These are phyloP conservation scores for Tetrastigma voinierianum DNA, from an alignment of 164 flowering plant genomes.

Conservation along the genomic window DNA sequence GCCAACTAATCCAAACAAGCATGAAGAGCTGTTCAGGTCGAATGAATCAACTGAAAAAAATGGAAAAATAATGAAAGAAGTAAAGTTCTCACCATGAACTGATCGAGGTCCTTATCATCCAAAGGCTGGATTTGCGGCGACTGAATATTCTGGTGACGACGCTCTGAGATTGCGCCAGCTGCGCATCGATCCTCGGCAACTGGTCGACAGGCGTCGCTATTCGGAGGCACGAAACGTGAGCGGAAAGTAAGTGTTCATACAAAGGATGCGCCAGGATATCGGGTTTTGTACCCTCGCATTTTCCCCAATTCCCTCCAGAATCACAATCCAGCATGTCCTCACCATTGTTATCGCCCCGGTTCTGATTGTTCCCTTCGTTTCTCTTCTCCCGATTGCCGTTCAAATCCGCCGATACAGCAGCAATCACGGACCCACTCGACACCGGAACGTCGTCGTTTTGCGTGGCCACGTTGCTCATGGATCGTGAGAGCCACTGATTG, in stretches of 20 bases:
- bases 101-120: slow-evolving; percentile 80
- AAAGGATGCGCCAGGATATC: slow-evolving; percentile 69
- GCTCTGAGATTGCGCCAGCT: slow-evolving; percentile 66
- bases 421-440: slow-evolving; percentile 4
- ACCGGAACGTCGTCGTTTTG: slow-evolving; percentile 2
- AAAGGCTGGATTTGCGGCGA: slow-evolving; percentile 26
- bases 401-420: neutral
- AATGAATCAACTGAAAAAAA: neutral
- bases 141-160: slow-evolving; percentile 70
- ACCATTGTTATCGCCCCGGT: slow-evolving; percentile 1
- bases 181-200: slow-evolving; percentile 80
- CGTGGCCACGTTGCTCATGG: slow-evolving; percentile 3
- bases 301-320: slow-evolving; percentile 32
- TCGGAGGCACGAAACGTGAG: slow-evolving; percentile 78
- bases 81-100: slow-evolving; percentile 63
- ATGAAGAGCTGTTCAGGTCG: no score
- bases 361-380: neutral
- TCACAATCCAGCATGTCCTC: slow-evolving; percentile 18
- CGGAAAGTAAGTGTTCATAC: slow-evolving; percentile 76
- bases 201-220: slow-evolving; percentile 93
- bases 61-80: neutral
- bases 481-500: slow-evolving; percentile 12
- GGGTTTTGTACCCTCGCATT: slow-evolving; percentile 60
- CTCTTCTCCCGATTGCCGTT: neutral
- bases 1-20: neutral